Conservation (phyloP, 225 moss, liverwort and hornwort genomes). For the Pseudisothecium myosuroides region DNA sequence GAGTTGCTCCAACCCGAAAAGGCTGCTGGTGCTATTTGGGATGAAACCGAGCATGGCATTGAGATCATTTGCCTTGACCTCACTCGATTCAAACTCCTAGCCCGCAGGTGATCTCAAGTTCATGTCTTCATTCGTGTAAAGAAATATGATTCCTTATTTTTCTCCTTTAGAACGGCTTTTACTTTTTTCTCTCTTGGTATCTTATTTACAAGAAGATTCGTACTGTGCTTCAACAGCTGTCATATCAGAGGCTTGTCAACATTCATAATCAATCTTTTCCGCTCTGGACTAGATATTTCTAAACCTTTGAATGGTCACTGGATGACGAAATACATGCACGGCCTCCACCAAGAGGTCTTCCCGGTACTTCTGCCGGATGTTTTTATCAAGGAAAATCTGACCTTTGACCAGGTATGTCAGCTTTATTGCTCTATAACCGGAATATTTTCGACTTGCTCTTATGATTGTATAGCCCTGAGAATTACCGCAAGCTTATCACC, state of each 20-base stretch:
- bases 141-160: background rate
- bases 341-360: conserved; percentile 76
- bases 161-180: background rate
- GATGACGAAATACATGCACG: conserved; percentile 86
- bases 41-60: conserved; percentile 73
- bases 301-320: conserved; percentile 70
- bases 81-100: conserved; percentile 81
- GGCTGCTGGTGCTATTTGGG: conserved; percentile 87
- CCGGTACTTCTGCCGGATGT: conserved; percentile 46
- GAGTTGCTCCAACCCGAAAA: conserved; percentile 90
- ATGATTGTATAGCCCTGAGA: background rate
- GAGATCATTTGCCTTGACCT: conserved; percentile 92
- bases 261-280: conserved; percentile 77
- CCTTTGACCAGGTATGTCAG: conserved; percentile 35
- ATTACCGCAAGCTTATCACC: background rate
- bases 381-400: conserved; percentile 22
- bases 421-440: background rate
- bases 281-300: conserved; percentile 64
- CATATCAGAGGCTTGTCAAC: conserved; percentile 81
- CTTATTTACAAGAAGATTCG: background rate
- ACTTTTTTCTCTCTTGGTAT: background rate
- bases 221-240: conserved; percentile 47
- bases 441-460: background rate
- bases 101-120: conserved; percentile 57
- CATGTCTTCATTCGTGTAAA: background rate